These are phyloP conservation scores for Coniochaeta sp. DNA, from an alignment of 2,329 filamentous ascomycete genomes.

Conservation along the genomic window DNA sequence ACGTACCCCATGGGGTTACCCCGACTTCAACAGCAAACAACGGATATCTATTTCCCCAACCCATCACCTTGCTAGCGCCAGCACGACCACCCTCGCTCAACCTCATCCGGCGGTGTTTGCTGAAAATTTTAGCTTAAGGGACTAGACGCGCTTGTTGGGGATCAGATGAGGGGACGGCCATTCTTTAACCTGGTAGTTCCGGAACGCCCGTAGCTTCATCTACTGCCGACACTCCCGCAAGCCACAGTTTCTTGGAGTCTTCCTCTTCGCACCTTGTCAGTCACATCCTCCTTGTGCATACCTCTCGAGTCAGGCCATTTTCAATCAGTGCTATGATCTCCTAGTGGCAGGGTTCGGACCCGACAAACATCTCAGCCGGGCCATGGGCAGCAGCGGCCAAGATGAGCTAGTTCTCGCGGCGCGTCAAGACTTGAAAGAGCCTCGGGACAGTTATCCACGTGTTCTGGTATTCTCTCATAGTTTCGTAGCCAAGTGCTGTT, in stretches of 20 bases:
- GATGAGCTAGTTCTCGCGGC: too few relatives aligned
- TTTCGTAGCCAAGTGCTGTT: neutral
- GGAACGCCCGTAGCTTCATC: neutral
- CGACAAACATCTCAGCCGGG: neutral
- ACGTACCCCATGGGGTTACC: neutral
- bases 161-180: too few relatives aligned
- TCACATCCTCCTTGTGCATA: neutral
- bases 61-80: neutral
- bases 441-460: neutral
- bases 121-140: too few relatives aligned
- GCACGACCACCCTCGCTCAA: neutral
- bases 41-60: slow-evolving; percentile 1
- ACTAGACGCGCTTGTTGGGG: too few relatives aligned
- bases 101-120: neutral
- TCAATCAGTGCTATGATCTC: neutral
- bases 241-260: neutral
- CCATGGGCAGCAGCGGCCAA: neutral
- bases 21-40: neutral
- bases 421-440: neutral
- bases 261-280: neutral
- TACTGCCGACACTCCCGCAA: neutral
- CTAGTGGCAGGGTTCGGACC: neutral
- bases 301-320: neutral
- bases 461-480: neutral
- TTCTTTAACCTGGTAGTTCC: neutral